These are phyloP conservation scores for Peribolospora baueri DNA, from an alignment of 768 basidiomycete genomes.

Conservation along the genomic window DNA sequence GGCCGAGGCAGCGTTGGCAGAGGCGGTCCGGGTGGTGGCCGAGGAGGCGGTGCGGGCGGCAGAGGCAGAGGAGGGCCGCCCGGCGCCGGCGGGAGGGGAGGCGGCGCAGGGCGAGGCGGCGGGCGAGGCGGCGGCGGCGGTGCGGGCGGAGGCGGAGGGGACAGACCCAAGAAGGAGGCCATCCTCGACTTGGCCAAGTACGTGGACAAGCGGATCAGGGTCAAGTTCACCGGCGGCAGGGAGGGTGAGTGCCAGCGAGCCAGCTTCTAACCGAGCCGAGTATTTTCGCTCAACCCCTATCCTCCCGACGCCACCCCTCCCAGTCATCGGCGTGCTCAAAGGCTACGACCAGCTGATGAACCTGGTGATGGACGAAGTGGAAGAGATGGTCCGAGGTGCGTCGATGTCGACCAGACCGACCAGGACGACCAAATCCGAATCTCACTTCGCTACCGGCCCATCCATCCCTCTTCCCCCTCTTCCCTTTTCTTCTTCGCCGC, in stretches of 20 bases:
- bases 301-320: not conserved
- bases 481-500: conserved; percentile 1
- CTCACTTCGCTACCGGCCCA: not conserved
- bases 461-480: not conserved
- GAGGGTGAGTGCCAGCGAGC: conserved; percentile 37
- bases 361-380: conserved; percentile 85
- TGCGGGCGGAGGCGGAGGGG: conserved; percentile 24
- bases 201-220: conserved; percentile 67
- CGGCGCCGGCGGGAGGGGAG: conserved; percentile 7
- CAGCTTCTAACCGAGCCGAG: not conserved
- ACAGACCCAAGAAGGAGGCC: conserved; percentile 73
- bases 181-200: conserved; percentile 91
- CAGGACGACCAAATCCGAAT: not conserved
- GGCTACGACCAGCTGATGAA: conserved; percentile 92
- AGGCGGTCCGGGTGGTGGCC: too few species aligned
- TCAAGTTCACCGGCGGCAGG: conserved; percentile 93
- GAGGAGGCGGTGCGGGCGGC: too few species aligned
- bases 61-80: too few species aligned
- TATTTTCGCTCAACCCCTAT: not conserved
- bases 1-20: too few species aligned
- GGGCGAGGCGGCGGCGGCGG: conserved; percentile 24
- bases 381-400: conserved; percentile 52
- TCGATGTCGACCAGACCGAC: not conserved
- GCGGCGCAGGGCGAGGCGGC: conserved; percentile 21
- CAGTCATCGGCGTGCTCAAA: conserved; percentile 78